Evolutionary conservation across 1,139 yeast genomes (phyloP).

Genomic region (Pichia sp.): DNA sequence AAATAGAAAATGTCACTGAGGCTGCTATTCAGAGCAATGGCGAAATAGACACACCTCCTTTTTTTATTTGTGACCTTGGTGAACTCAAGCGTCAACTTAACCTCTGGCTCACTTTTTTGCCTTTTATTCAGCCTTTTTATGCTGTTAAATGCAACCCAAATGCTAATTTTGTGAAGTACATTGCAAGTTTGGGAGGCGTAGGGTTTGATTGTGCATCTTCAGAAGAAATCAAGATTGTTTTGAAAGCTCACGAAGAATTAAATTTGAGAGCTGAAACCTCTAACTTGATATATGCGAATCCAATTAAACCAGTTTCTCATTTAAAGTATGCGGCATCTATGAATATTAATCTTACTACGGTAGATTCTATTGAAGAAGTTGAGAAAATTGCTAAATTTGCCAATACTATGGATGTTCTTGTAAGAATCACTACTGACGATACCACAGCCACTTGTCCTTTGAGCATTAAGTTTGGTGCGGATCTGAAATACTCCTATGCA

Average conservation of each 20-base stretch:
- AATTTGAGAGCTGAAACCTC: constrained; percentile 47
- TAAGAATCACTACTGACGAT: constrained; percentile 88
- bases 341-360: constrained; percentile 69
- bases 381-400: constrained; percentile 69
- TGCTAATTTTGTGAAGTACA: constrained; percentile 45
- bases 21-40: not conserved
- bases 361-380: constrained; percentile 83
- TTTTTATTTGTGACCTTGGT: constrained; percentile 82
- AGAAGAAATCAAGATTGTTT: constrained; percentile 65
- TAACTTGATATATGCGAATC: constrained; percentile 81
- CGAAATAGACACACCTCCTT: constrained; percentile 61
- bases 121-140: constrained; percentile 74
- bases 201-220: constrained; percentile 94
- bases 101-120: constrained; percentile 59
- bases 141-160: constrained; percentile 95
- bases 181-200: constrained; percentile 51
- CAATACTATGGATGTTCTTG: constrained; percentile 42
- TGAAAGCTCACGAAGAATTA: constrained; percentile 26
- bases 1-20: not conserved
- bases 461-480: constrained; percentile 86
- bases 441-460: constrained; percentile 80
- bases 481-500: constrained; percentile 44
- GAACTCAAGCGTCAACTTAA: constrained; percentile 53
- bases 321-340: constrained; percentile 57
- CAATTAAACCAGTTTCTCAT: constrained; percentile 81